These are phyloP conservation scores for Psidium guajava DNA, from an alignment of 345 rosid genomes.

Conservation along the genomic window DNA sequence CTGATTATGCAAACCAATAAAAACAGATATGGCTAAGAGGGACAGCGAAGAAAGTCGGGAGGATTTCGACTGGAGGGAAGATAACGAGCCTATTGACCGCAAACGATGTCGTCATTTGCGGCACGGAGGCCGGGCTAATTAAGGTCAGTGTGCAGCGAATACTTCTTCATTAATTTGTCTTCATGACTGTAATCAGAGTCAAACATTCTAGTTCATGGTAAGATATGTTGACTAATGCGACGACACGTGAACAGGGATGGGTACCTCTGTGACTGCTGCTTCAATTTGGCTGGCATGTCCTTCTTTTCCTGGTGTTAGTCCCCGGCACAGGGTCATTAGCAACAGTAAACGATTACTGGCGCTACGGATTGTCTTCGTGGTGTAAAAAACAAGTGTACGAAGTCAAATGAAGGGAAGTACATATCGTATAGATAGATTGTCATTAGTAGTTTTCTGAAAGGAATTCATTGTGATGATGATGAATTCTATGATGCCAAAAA, in stretches of 20 bases:
- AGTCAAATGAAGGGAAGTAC: not conserved
- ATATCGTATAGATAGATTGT: not conserved
- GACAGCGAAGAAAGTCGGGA: constrained; percentile 75
- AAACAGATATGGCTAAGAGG: constrained; percentile 77
- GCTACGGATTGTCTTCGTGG: not conserved
- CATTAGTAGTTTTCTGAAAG: not conserved
- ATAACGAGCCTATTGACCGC: constrained; percentile 81
- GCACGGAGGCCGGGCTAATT: constrained; percentile 76
- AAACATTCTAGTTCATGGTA: not conserved
- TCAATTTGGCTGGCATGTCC: not conserved
- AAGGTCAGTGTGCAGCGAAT: constrained; percentile 36
- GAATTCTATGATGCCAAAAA: not conserved
- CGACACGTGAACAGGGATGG: constrained; percentile 57
- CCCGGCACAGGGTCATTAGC: not conserved
- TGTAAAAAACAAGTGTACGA: not conserved
- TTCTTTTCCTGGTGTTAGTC: not conserved
- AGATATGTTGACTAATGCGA: not conserved
- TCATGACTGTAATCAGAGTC: no score
- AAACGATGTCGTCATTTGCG: constrained; percentile 65
- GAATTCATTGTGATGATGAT: not conserved
- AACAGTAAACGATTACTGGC: not conserved
- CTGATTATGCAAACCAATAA: not conserved
- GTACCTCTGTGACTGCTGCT: constrained; percentile 41
- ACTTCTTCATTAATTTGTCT: not conserved
- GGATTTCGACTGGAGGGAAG: constrained; percentile 80